Evolutionary conservation across 1,284 basidiomycete species (phyloP).

Genomic region (Cryptococcus sp.): DNA sequence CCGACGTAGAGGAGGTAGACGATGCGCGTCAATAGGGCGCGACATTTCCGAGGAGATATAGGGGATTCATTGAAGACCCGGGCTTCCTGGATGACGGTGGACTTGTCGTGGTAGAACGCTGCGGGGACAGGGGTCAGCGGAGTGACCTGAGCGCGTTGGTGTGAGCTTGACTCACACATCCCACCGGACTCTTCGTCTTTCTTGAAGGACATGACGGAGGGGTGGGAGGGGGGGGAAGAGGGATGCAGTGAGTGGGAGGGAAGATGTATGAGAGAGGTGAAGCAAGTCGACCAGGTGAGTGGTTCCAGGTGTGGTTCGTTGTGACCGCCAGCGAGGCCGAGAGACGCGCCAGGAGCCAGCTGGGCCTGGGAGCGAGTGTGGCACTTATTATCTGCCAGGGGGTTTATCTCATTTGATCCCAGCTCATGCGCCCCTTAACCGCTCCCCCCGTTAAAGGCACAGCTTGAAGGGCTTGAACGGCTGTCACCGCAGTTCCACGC

Average conservation of each 20-base stretch:
- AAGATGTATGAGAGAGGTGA: not conserved
- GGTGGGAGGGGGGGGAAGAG: not conserved
- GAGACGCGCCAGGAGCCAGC: too few species aligned
- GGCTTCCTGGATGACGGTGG: constrained; percentile 95
- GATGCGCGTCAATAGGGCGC: constrained; percentile 92
- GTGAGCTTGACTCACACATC: constrained; percentile 39
- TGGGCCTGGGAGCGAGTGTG: too few species aligned
- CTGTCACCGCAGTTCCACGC: not conserved
- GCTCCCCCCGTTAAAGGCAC: too few species aligned
- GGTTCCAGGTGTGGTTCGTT: not conserved
- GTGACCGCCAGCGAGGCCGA: not conserved
- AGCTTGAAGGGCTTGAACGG: too few species aligned
- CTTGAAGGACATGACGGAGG: constrained; percentile 61
- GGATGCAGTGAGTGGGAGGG: not conserved
- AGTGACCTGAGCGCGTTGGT: not conserved
- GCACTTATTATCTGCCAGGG: too few species aligned
- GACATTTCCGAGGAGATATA: constrained; percentile 93
- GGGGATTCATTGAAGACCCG: constrained; percentile 99
- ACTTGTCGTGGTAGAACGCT: constrained; percentile 73
- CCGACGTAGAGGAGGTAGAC: constrained; percentile 95
- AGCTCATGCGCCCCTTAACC: too few species aligned
- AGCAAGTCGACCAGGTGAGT: not conserved
- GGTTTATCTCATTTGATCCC: too few species aligned
- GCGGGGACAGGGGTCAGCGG: not conserved
- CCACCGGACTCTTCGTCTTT: constrained; percentile 84